phyloP scores from a whole-genome alignment of 805 yeast species.

The Saccharomyces eubayanus region DNA sequence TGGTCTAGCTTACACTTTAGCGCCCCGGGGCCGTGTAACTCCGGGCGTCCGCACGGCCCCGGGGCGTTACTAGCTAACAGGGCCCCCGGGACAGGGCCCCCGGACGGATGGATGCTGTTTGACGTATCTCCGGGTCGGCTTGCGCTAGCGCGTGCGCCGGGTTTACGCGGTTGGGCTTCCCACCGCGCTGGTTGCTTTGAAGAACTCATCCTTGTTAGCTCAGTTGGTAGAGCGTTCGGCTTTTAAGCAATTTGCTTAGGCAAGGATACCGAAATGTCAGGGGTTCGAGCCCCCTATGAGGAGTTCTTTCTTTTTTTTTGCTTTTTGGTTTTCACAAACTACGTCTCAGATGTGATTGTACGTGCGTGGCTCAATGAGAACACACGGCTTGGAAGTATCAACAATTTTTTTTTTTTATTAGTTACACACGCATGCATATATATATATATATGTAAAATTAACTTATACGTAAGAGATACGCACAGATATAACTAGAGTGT shows the following conservation, averaged over 20 bases:
- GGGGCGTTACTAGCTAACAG: too few relatives aligned
- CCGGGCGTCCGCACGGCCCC: not conserved
- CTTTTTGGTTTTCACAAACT: too few relatives aligned
- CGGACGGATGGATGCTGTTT: too few relatives aligned
- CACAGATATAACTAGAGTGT: not conserved
- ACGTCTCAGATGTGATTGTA: too few relatives aligned
- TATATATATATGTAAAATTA: not conserved
- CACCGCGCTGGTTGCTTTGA: not conserved
- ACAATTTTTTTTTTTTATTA: not conserved
- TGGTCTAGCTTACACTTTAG: not conserved
- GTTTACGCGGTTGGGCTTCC: too few relatives aligned
- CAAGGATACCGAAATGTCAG: conserved; percentile 42
- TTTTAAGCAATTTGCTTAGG: conserved; percentile 38
- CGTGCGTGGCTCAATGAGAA: not conserved
- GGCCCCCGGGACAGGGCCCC: not conserved
- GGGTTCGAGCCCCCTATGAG: conserved; percentile 47
- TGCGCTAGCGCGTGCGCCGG: too few relatives aligned
- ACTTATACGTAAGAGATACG: not conserved
- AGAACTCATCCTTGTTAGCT: conserved; percentile 47
- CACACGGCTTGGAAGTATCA: not conserved
- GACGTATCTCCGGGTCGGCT: not conserved
- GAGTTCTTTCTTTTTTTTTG: conserved; percentile 30
- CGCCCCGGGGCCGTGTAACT: not conserved
- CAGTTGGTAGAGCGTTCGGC: conserved; percentile 69
- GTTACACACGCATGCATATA: not conserved